These are phyloP conservation scores for Boletus rubroflammeus DNA, from an alignment of 768 basidiomycete species.

Conservation along the genomic window DNA sequence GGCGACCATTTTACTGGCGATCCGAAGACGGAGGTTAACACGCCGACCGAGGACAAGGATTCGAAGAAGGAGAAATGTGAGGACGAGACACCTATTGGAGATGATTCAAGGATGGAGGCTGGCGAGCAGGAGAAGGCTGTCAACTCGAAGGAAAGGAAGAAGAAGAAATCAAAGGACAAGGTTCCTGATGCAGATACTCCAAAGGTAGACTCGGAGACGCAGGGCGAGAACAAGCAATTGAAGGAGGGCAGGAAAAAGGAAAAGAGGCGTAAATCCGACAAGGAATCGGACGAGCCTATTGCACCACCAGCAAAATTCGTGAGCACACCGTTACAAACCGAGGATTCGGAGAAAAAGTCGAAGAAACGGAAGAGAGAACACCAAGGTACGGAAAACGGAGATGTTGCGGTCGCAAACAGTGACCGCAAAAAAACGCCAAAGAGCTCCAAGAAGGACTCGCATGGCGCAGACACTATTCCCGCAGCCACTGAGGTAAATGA, in stretches of 20 bases:
- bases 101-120: neutral
- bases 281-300: conserved; percentile 17
- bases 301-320: conserved; percentile 11
- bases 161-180: conserved; percentile 17
- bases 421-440: conserved; percentile 28
- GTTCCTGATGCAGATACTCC: neutral
- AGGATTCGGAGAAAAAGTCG: conserved; percentile 16
- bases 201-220: neutral
- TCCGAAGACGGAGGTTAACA: neutral
- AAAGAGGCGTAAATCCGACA: conserved; percentile 17
- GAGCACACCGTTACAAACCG: conserved; percentile 3
- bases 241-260: conserved; percentile 14
- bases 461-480: neutral
- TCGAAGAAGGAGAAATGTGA: conserved; percentile 3
- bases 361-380: conserved; percentile 36
- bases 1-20: neutral
- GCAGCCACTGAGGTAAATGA: conserved; percentile 15
- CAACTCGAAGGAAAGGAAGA: conserved; percentile 7
- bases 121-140: conserved; percentile 1
- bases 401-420: conserved; percentile 1
- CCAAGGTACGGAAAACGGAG: conserved; percentile 8
- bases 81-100: neutral
- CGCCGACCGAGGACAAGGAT: conserved; percentile 1
- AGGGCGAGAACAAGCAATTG: neutral
- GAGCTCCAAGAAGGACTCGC: conserved; percentile 13